Percentiles rank a stretch among this genome's conserved stretches.
These are phyloP conservation scores for Simplicillium aogashimaense DNA, from an alignment of 2,329 filamentous ascomycete genomes.

Conservation along the genomic window DNA sequence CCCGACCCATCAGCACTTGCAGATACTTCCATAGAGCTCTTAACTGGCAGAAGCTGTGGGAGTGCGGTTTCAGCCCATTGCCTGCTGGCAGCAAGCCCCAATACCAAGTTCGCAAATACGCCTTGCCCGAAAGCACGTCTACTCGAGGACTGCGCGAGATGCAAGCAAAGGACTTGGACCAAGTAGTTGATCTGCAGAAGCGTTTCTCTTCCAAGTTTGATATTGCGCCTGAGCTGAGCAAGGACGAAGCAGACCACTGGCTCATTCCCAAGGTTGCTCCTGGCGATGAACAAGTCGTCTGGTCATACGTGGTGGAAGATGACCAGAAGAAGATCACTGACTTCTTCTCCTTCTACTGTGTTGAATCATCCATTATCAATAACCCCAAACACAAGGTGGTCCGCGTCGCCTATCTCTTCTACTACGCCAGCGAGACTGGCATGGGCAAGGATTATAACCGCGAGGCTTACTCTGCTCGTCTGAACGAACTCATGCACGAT, in stretches of 20 bases:
- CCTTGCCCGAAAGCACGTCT: constrained; percentile 63
- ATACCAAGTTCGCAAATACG: constrained; percentile 79
- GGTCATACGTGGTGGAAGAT: constrained; percentile 83
- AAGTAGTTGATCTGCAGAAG: constrained; percentile 63
- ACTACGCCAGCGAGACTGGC: constrained; percentile 81
- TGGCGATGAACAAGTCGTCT: constrained; percentile 70
- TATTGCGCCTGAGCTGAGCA: constrained; percentile 71
- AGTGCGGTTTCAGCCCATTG: constrained; percentile 86
- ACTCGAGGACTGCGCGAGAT: constrained; percentile 72
- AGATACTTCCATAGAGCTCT: constrained; percentile 91
- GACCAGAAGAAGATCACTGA: constrained; percentile 77
- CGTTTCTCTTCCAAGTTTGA: constrained; percentile 74
- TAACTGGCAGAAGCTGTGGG: constrained; percentile 93
- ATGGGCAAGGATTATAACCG: constrained; percentile 48
- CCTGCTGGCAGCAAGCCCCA: constrained; percentile 74
- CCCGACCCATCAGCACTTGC: constrained; percentile 84
- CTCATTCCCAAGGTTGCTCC: constrained; percentile 56
- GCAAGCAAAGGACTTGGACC: constrained; percentile 66
- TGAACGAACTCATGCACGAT: constrained; percentile 70
- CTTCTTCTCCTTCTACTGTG: constrained; percentile 93
- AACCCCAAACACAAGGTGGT: constrained; percentile 69
- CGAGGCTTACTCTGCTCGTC: constrained; percentile 59
- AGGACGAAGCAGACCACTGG: constrained; percentile 82
- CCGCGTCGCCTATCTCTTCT: constrained; percentile 90
- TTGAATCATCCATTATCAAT: constrained; percentile 87